Percentiles rank a stretch among this genome's conserved stretches.
Conservation (phyloP, 1,139 yeast genomes). For the Pichia sp. region DNA sequence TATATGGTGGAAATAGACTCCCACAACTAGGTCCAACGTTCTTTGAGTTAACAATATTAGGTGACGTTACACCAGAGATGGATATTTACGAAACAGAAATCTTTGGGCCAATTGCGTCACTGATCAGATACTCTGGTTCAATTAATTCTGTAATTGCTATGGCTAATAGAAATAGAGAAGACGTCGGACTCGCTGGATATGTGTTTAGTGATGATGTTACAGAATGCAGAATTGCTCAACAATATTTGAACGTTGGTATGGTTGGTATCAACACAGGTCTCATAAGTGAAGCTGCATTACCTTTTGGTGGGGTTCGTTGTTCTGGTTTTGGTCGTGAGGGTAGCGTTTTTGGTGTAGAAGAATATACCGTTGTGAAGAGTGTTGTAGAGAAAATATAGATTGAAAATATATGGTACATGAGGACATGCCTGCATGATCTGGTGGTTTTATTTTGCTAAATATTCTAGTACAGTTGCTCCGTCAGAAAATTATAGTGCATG, state of each 20-base stretch:
- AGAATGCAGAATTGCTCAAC: constrained; percentile 60
- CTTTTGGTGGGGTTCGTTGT: constrained; percentile 77
- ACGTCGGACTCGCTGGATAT: constrained; percentile 75
- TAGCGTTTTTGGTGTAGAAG: constrained; percentile 68
- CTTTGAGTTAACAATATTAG: constrained; percentile 68
- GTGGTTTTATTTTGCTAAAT: too few species aligned
- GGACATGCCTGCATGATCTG: too few species aligned
- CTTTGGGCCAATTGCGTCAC: constrained; percentile 85
- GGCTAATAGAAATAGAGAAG: constrained; percentile 45
- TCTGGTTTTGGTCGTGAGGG: constrained; percentile 84
- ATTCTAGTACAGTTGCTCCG: too few species aligned
- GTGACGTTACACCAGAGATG: constrained; percentile 60
- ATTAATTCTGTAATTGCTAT: constrained; percentile 36
- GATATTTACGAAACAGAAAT: constrained; percentile 68
- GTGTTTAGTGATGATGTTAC: constrained; percentile 61
- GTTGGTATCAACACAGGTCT: constrained; percentile 71
- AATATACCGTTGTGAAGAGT: constrained; percentile 61
- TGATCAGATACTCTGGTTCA: constrained; percentile 51
- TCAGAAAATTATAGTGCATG: too few species aligned
- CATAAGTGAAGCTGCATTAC: constrained; percentile 64
- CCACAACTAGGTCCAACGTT: constrained; percentile 67
- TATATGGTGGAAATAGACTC: constrained; percentile 59
- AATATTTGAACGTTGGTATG: constrained; percentile 74
- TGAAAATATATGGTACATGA: neutral
- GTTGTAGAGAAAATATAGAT: constrained; percentile 31